A percentile compares a stretch with the other conserved stretches of the same genome.
Conservation (phyloP, 2,329 filamentous ascomycete species). For the Emmonsiellopsis sp. region DNA sequence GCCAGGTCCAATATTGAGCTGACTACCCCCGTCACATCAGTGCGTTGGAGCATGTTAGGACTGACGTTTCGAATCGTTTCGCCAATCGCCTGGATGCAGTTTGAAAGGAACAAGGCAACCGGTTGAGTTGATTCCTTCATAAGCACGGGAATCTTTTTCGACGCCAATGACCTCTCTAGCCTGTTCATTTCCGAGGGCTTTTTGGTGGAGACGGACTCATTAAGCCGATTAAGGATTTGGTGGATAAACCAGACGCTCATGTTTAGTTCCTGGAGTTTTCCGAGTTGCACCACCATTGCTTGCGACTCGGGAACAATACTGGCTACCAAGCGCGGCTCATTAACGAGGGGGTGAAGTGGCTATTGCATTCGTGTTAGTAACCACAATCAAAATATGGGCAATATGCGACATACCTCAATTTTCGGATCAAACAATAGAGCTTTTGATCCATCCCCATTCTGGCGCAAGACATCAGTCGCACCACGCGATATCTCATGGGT, state of each 20-base stretch:
- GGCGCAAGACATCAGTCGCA: neutral
- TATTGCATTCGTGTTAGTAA: slow-evolving; percentile 16
- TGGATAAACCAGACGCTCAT: slow-evolving; percentile 26
- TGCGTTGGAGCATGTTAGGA: slow-evolving; percentile 14
- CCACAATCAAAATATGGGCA: neutral
- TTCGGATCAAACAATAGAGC: neutral
- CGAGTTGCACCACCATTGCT: slow-evolving; percentile 18
- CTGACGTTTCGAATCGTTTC: slow-evolving; percentile 25
- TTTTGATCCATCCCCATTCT: neutral
- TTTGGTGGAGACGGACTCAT: slow-evolving; percentile 23
- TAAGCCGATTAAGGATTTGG: slow-evolving; percentile 22
- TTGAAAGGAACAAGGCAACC: slow-evolving; percentile 27
- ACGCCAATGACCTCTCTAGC: slow-evolving; percentile 32
- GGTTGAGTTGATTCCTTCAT: slow-evolving; percentile 35
- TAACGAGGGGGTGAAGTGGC: slow-evolving; percentile 31
- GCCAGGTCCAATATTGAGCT: slow-evolving; percentile 34
- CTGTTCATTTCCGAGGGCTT: slow-evolving; percentile 34
- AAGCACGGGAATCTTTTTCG: slow-evolving; percentile 27
- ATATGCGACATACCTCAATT: slow-evolving; percentile 9
- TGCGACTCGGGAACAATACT: slow-evolving; percentile 17
- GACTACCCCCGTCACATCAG: slow-evolving; percentile 17
- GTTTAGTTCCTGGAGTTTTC: slow-evolving; percentile 29
- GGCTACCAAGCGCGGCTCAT: slow-evolving; percentile 26
- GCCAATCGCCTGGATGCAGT: slow-evolving; percentile 27
- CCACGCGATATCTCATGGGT: neutral